A percentile compares a stretch with the other conserved stretches of the same genome.
phyloP scores from a whole-genome alignment of 805 yeast genomes.

The Wickerhamomyces kurtzmanii region DNA sequence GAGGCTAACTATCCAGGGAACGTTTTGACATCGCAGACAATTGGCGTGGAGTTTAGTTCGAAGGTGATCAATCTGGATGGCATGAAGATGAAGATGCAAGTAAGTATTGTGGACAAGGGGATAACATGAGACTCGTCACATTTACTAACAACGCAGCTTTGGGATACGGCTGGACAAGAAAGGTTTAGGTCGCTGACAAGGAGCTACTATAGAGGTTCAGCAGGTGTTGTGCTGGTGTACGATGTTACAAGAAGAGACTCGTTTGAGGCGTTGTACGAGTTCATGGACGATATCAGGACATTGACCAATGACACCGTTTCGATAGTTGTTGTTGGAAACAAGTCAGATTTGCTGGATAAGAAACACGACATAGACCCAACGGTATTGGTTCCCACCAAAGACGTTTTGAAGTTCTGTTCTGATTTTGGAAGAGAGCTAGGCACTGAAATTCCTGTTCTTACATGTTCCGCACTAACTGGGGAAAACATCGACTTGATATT shows the following conservation, averaged over 20 bases:
- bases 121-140: no score
- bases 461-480: constrained; percentile 31
- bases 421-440: constrained; percentile 14
- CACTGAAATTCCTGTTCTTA: constrained; percentile 25
- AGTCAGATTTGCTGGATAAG: constrained; percentile 15
- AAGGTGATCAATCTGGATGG: constrained; percentile 16
- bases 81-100: constrained; percentile 4
- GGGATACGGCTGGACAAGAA: constrained; percentile 30
- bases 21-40: constrained; percentile 21
- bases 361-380: constrained; percentile 16
- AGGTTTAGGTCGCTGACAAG: constrained; percentile 27
- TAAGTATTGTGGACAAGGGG: no score
- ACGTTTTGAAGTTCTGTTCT: constrained; percentile 22
- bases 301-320: constrained; percentile 17
- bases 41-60: constrained; percentile 30
- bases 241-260: constrained; percentile 18
- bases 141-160: constrained; percentile 23
- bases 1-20: constrained; percentile 8
- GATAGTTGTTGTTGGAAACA: constrained; percentile 24
- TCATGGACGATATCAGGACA: constrained; percentile 19
- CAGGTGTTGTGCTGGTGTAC: constrained; percentile 25
- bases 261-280: constrained; percentile 18
- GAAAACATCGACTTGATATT: constrained; percentile 31
- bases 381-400: constrained; percentile 20
- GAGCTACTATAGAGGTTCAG: constrained; percentile 26